phyloP scores from a whole-genome alignment of 1,139 yeast species.

The Kluyveromyces marxianus region DNA sequence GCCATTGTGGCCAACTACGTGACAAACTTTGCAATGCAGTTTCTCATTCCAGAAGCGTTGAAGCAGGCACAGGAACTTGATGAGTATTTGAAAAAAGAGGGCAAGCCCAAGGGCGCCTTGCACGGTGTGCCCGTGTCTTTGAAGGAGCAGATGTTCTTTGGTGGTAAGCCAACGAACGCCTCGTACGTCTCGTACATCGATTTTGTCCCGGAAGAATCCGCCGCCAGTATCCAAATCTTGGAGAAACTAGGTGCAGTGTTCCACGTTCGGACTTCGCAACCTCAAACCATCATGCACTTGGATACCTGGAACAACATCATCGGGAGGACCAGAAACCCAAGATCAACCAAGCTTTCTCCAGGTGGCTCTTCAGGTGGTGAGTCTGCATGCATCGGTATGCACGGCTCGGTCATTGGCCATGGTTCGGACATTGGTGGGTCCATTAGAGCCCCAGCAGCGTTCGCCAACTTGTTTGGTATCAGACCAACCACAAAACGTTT shows the following conservation, averaged over 20 bases:
- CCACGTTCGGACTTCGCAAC: slow-evolving; percentile 46
- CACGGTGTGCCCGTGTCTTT: slow-evolving; percentile 77
- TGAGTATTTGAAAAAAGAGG: slow-evolving; percentile 41
- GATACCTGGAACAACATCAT: slow-evolving; percentile 43
- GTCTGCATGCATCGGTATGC: slow-evolving; percentile 46
- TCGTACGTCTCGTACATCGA: slow-evolving; percentile 52
- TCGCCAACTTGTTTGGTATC: slow-evolving; percentile 57
- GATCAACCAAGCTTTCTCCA: slow-evolving; percentile 44
- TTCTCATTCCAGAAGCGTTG: slow-evolving; percentile 50
- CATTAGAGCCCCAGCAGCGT: slow-evolving; percentile 70
- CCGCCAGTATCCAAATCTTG: slow-evolving; percentile 44
- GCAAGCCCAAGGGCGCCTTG: slow-evolving; percentile 62
- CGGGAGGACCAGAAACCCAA: slow-evolving; percentile 49
- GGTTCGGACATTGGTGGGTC: slow-evolving; percentile 72
- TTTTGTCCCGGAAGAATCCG: slow-evolving; percentile 43
- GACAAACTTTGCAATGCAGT: slow-evolving; percentile 52
- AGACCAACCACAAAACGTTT: slow-evolving; percentile 63
- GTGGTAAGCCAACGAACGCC: slow-evolving; percentile 52
- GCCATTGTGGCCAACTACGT: slow-evolving; percentile 44
- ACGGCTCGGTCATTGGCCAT: slow-evolving; percentile 44
- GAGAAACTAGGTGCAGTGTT: slow-evolving; percentile 63
- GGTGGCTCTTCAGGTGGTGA: slow-evolving; percentile 72
- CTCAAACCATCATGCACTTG: slow-evolving; percentile 50
- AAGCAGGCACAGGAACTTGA: slow-evolving; percentile 49
- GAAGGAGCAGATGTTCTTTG: slow-evolving; percentile 61